These are phyloP conservation scores for Trypanosoma theileri DNA, from an alignment of 208 protist species.

Conservation along the genomic window DNA sequence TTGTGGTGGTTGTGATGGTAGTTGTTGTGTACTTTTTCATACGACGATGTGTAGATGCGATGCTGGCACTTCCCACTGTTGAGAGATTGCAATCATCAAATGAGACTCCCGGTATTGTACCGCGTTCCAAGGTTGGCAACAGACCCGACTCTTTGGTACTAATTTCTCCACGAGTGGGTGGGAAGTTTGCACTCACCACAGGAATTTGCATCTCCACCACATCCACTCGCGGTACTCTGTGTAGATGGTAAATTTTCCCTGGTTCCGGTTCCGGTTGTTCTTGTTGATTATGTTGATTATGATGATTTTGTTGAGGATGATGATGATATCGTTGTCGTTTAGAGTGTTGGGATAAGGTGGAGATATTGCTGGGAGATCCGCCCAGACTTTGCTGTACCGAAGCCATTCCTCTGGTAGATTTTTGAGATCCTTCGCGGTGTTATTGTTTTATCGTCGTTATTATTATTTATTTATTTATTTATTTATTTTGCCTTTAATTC, in stretches of 20 bases:
- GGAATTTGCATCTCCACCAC: slow-evolving; percentile 16
- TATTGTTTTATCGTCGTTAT: slow-evolving; percentile 10
- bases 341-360: too few relatives aligned
- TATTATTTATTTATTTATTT: slow-evolving; percentile 8
- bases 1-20: slow-evolving; percentile 70
- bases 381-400: not conserved
- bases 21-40: slow-evolving; percentile 72
- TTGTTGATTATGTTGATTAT: too few relatives aligned
- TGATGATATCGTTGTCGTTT: too few relatives aligned
- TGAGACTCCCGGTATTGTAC: slow-evolving; percentile 36
- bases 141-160: slow-evolving; percentile 39
- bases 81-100: slow-evolving; percentile 23
- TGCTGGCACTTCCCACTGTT: slow-evolving; percentile 16
- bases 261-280: too few relatives aligned
- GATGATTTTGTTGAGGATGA: too few relatives aligned
- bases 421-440: not conserved
- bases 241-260: not conserved
- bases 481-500: not conserved
- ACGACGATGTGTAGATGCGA: slow-evolving; percentile 31
- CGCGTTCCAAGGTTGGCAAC: slow-evolving; percentile 42
- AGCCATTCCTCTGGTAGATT: slow-evolving; percentile 4
- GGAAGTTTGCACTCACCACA: slow-evolving; percentile 1
- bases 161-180: slow-evolving; percentile 22
- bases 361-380: not conserved
- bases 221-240: slow-evolving; percentile 1